A percentile compares a stretch with the other conserved stretches of the same genome.
Conservation (phyloP, 352 stramenopile genomes). For the Peronosclerospora sorghi region DNA sequence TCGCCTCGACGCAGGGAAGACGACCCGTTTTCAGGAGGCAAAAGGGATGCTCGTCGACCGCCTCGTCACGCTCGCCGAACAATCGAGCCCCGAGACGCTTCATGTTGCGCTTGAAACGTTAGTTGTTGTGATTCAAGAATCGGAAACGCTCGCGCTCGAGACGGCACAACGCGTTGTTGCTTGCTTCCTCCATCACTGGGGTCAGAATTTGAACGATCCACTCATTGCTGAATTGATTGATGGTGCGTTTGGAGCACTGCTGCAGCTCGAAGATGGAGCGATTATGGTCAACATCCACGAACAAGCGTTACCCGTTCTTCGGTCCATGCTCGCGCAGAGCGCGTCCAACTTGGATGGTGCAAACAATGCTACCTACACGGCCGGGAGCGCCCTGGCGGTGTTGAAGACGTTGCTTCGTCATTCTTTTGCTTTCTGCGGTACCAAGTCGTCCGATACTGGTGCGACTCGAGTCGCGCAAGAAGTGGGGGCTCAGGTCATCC, state of each 20-base stretch:
- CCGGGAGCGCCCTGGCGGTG: constrained; percentile 52
- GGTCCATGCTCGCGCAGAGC: constrained; percentile 47
- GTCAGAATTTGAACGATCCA: constrained; percentile 60
- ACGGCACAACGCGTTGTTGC: constrained; percentile 33
- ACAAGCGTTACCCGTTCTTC: constrained; percentile 50
- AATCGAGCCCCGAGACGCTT: constrained; percentile 56
- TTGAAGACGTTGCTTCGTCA: constrained; percentile 66
- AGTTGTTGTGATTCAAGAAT: constrained; percentile 60
- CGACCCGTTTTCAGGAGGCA: constrained; percentile 39
- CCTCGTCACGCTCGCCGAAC: constrained; percentile 42
- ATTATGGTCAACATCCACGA: constrained; percentile 52
- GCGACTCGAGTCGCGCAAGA: constrained; percentile 24
- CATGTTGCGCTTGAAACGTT: constrained; percentile 72
- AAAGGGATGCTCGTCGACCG: constrained; percentile 43
- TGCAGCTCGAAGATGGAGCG: constrained; percentile 48
- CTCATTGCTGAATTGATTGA: constrained; percentile 66
- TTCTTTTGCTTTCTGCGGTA: constrained; percentile 37
- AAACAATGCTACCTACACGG: constrained; percentile 52
- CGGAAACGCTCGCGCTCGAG: constrained; percentile 22
- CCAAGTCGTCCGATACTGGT: constrained; percentile 10
- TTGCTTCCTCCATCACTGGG: constrained; percentile 61
- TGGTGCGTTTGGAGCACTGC: constrained; percentile 47
- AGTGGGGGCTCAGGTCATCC: constrained; percentile 52
- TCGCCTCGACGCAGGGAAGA: constrained; percentile 45
- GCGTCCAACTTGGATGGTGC: constrained; percentile 28